Evolutionary conservation across 176 grass and related monocot species (phyloP).

Genomic region (Juncus inflexus): DNA sequence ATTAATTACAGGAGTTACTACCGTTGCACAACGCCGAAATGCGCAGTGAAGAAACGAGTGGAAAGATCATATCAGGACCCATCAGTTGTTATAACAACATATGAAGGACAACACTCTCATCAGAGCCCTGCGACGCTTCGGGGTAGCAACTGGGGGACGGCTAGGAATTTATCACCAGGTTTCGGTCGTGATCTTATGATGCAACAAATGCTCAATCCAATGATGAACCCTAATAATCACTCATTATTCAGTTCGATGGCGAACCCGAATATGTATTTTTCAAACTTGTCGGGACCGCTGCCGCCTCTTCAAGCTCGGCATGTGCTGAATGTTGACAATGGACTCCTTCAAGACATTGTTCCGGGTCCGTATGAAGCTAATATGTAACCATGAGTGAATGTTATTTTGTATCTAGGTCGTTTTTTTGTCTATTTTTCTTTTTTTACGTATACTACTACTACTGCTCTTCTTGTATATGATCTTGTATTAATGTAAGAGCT

Average conservation of each 20-base stretch:
- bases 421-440: background rate
- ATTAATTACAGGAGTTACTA: slow-evolving; percentile 69
- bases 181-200: slow-evolving; percentile 24
- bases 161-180: slow-evolving; percentile 10
- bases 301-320: slow-evolving; percentile 44
- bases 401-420: background rate
- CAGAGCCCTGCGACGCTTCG: slow-evolving; percentile 62
- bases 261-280: slow-evolving; percentile 64
- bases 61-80: slow-evolving; percentile 91
- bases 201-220: slow-evolving; percentile 30
- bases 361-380: slow-evolving; percentile 31
- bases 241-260: slow-evolving; percentile 3
- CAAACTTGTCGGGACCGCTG: slow-evolving; percentile 24
- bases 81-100: slow-evolving; percentile 76
- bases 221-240: slow-evolving; percentile 14
- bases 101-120: slow-evolving; percentile 91
- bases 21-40: slow-evolving; percentile 86
- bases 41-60: slow-evolving; percentile 90
- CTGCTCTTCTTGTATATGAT: slow-evolving; percentile 71
- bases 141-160: slow-evolving; percentile 39
- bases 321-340: slow-evolving; percentile 45
- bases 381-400: slow-evolving; percentile 12
- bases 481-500: slow-evolving; percentile 23
- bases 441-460: slow-evolving; percentile 17
- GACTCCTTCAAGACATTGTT: slow-evolving; percentile 68